These are phyloP conservation scores for Acacia pycnantha DNA, from an alignment of 331 rosid species.

Conservation along the genomic window DNA sequence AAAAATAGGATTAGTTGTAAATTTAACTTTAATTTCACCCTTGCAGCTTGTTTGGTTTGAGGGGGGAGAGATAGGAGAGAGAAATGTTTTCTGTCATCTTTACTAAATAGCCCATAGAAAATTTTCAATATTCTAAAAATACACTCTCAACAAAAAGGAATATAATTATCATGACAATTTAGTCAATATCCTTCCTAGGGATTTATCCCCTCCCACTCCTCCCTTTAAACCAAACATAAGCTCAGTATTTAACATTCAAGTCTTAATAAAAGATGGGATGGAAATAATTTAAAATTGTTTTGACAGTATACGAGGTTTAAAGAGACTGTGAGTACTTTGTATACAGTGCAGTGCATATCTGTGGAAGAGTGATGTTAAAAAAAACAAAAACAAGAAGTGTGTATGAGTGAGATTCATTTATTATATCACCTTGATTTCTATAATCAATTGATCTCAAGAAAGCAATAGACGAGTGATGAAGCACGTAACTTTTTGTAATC, in stretches of 20 bases:
- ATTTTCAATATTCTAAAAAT: too few species aligned
- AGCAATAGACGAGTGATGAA: background rate
- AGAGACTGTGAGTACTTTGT: background rate
- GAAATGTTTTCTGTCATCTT: too few species aligned
- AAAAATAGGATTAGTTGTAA: too few species aligned
- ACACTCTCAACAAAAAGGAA: too few species aligned
- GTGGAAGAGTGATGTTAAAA: background rate
- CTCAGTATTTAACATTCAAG: background rate
- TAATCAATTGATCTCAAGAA: background rate
- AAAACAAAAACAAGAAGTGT: background rate
- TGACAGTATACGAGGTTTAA: background rate
- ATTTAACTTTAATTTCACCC: too few species aligned
- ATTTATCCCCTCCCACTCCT: too few species aligned
- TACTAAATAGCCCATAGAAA: too few species aligned
- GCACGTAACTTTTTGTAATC: background rate
- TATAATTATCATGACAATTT: too few species aligned
- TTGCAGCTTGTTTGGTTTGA: too few species aligned
- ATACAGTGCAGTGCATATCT: background rate
- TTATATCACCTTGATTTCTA: background rate
- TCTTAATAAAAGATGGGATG: background rate
- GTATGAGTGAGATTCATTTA: background rate
- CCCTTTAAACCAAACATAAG: too few species aligned
- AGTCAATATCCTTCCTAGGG: too few species aligned
- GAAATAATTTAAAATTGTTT: background rate
- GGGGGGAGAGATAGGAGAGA: too few species aligned